Percentiles rank a stretch among this genome's conserved stretches.
Conservation (phyloP, 352 stramenopile species). For the Hyaloperonospora arabidopsidis region DNA sequence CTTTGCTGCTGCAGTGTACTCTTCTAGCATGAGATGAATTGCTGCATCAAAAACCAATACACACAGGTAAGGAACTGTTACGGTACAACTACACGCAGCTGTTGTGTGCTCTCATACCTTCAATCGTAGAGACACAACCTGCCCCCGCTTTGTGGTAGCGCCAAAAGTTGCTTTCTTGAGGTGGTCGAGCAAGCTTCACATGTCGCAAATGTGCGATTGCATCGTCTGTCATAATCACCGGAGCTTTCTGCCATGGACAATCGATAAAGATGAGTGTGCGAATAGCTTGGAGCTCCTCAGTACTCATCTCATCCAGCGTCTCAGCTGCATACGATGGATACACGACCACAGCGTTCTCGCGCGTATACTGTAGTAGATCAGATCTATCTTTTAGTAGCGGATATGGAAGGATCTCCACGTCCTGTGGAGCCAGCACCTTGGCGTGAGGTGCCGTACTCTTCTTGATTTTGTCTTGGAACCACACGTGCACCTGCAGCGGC, state of each 20-base stretch:
- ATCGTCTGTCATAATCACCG: constrained; percentile 55
- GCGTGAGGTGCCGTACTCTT: constrained; percentile 85
- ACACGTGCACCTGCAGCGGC: constrained; percentile 74
- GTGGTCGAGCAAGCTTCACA: constrained; percentile 72
- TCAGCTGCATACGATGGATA: constrained; percentile 71
- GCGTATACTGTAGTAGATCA: constrained; percentile 39
- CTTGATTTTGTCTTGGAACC: constrained; percentile 85
- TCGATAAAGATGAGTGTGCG: constrained; percentile 82
- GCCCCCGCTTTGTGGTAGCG: constrained; percentile 79
- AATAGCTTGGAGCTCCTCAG: constrained; percentile 48
- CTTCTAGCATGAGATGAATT: constrained; percentile 76
- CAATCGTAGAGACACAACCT: constrained; percentile 84
- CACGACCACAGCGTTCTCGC: constrained; percentile 58
- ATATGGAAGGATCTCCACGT: constrained; percentile 67
- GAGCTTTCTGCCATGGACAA: constrained; percentile 81
- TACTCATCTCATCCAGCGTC: constrained; percentile 50
- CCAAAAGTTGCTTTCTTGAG: constrained; percentile 82
- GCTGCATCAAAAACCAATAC: constrained; percentile 29
- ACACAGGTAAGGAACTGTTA: background rate
- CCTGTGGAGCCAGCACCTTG: constrained; percentile 62
- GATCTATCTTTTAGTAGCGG: constrained; percentile 25
- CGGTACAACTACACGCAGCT: constrained; percentile 3
- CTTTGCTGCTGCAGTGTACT: constrained; percentile 48
- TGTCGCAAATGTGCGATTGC: constrained; percentile 49
- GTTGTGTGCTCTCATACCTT: constrained; percentile 41